phyloP scores from a whole-genome alignment of 2,329 filamentous ascomycete genomes.

The Aspergillus floridensis region DNA sequence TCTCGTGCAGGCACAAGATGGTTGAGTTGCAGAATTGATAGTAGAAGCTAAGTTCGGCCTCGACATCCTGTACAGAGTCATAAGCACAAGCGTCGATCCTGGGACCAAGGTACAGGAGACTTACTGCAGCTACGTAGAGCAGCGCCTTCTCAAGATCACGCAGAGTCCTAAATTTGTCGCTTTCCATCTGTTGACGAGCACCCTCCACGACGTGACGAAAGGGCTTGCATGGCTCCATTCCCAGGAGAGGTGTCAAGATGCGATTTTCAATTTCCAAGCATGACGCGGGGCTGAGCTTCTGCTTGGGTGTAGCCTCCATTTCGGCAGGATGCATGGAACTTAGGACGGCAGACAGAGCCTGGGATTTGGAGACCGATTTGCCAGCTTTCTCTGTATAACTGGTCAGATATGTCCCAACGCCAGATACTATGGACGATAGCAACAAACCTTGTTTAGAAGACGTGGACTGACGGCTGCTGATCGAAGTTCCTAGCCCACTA shows the following conservation, averaged over 20 bases:
- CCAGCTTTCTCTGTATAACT: constrained; percentile 23
- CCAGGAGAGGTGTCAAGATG: constrained; percentile 74
- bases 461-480: constrained; percentile 57
- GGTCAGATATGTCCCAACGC: constrained; percentile 11
- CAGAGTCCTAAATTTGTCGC: constrained; percentile 84
- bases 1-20: constrained; percentile 85
- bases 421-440: not conserved
- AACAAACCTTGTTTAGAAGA: constrained; percentile 47
- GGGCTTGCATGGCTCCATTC: constrained; percentile 68
- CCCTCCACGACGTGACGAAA: constrained; percentile 78
- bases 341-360: constrained; percentile 56
- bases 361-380: constrained; percentile 21
- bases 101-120: constrained; percentile 62
- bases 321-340: constrained; percentile 55
- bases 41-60: constrained; percentile 66
- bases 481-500: constrained; percentile 82
- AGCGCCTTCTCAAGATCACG: constrained; percentile 93
- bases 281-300: constrained; percentile 66
- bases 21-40: constrained; percentile 87
- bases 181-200: constrained; percentile 73
- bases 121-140: constrained; percentile 89
- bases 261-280: constrained; percentile 75
- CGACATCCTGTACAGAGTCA: constrained; percentile 42
- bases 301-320: constrained; percentile 47
- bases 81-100: constrained; percentile 65